Evolutionary conservation across 768 basidiomycete genomes (phyloP).

Genomic region (Leccinum arenicola): DNA sequence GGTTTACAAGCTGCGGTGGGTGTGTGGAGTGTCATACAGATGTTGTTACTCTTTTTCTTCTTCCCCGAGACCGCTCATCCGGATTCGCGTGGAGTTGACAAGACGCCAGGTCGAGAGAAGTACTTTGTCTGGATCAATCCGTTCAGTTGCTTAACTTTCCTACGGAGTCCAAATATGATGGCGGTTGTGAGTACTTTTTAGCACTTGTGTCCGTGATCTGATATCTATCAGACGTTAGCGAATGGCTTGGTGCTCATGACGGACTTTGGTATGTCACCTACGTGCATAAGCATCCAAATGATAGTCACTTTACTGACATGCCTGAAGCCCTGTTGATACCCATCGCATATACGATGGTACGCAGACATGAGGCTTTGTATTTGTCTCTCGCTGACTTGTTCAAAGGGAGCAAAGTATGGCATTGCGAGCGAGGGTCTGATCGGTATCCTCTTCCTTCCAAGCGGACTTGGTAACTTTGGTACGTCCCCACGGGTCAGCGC

Average conservation of each 20-base stretch:
- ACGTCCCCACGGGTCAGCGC: neutral
- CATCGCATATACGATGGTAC: constrained; percentile 63
- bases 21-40: constrained; percentile 36
- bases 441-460: constrained; percentile 27
- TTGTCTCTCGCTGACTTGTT: neutral
- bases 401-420: constrained; percentile 45
- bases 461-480: constrained; percentile 27
- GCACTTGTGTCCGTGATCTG: neutral
- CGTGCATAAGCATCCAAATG: neutral
- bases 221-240: constrained; percentile 41
- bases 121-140: constrained; percentile 57
- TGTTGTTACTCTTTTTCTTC: constrained; percentile 39
- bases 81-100: constrained; percentile 52
- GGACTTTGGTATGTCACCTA: constrained; percentile 34
- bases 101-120: constrained; percentile 23
- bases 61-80: constrained; percentile 74
- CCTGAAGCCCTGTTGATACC: constrained; percentile 49
- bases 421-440: constrained; percentile 22
- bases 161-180: constrained; percentile 59
- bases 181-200: constrained; percentile 46
- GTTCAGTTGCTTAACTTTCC: constrained; percentile 44
- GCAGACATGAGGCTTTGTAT: constrained; percentile 11
- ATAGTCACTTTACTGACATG: neutral
- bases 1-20: constrained; percentile 50
- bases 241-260: constrained; percentile 26